Evolutionary conservation across 2,329 filamentous ascomycete species (phyloP).

Genomic region (Alternaria infectoria): DNA sequence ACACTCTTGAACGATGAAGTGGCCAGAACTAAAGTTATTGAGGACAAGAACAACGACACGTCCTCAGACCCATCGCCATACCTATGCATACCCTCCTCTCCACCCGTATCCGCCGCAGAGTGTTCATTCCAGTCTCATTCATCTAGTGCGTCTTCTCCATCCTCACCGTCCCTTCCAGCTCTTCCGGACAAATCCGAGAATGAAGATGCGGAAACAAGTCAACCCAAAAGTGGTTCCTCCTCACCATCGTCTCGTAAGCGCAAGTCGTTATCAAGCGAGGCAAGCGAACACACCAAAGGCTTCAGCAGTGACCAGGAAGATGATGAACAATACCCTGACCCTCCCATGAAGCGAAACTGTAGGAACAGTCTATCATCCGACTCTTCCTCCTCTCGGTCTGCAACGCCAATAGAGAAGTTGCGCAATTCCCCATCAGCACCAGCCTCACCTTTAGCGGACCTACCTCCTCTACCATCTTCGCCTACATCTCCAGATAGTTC

Average conservation of each 20-base stretch:
- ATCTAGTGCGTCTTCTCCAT: neutral
- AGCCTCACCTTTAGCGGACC: neutral
- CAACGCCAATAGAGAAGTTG: neutral
- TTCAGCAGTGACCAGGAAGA: neutral
- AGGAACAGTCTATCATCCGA: neutral
- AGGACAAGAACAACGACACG: neutral
- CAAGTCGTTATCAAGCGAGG: neutral
- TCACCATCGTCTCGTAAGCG: neutral
- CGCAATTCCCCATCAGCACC: neutral
- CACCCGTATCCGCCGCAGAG: neutral
- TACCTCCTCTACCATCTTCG: neutral
- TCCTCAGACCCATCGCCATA: neutral
- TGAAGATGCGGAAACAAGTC: neutral
- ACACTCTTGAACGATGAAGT: rapidly evolving
- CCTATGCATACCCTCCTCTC: neutral
- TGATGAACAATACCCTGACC: neutral
- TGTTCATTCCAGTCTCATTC: neutral
- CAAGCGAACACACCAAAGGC: neutral
- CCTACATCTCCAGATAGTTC: neutral
- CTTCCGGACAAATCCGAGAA: neutral
- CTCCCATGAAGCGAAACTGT: neutral
- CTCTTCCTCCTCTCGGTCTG: neutral
- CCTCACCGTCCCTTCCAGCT: neutral
- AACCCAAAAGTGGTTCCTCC: neutral
- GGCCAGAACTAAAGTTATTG: neutral